These are phyloP conservation scores for Globisporangium cylindrosporum DNA, from an alignment of 352 stramenopile genomes.

Conservation along the genomic window DNA sequence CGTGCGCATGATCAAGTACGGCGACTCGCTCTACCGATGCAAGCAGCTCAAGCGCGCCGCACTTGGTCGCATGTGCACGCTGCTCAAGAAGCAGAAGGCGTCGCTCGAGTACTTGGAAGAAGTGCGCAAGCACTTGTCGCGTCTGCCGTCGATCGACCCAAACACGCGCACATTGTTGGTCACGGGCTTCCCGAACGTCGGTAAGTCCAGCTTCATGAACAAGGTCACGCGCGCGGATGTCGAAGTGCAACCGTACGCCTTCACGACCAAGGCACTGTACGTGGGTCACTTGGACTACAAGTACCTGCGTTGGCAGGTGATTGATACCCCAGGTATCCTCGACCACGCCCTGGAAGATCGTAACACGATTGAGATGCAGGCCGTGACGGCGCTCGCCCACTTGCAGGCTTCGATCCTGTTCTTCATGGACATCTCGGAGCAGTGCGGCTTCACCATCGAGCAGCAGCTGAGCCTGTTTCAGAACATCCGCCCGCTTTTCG, in stretches of 20 bases:
- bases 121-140: slow-evolving; percentile 98
- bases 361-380: slow-evolving; percentile 99
- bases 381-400: slow-evolving; percentile 98
- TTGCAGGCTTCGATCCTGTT: slow-evolving; percentile 99
- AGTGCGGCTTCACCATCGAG: slow-evolving; percentile 99
- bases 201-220: slow-evolving; percentile 99
- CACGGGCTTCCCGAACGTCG: slow-evolving; percentile 99
- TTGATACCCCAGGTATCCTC: slow-evolving; percentile 99
- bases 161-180: slow-evolving; percentile 98
- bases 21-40: slow-evolving; percentile 98
- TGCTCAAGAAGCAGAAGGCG: slow-evolving; percentile 99
- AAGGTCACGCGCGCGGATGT: slow-evolving; percentile 99
- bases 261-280: slow-evolving; percentile 99
- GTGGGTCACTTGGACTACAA: slow-evolving; percentile 99
- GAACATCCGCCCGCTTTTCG: slow-evolving; percentile 98
- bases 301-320: slow-evolving; percentile 99
- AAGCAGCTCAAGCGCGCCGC: slow-evolving; percentile 99
- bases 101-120: slow-evolving; percentile 97
- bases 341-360: slow-evolving; percentile 99
- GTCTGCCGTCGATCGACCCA: slow-evolving; percentile 98
- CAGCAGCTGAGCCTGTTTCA: slow-evolving; percentile 97
- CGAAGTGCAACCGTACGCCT: slow-evolving; percentile 99
- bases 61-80: slow-evolving; percentile 99
- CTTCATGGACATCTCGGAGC: slow-evolving; percentile 99
- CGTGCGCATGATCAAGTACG: slow-evolving; percentile 99